A percentile compares a stretch with the other conserved stretches of the same genome.
phyloP scores from a whole-genome alignment of 2,329 filamentous ascomycete genomes.

The Fulvia fulva region DNA sequence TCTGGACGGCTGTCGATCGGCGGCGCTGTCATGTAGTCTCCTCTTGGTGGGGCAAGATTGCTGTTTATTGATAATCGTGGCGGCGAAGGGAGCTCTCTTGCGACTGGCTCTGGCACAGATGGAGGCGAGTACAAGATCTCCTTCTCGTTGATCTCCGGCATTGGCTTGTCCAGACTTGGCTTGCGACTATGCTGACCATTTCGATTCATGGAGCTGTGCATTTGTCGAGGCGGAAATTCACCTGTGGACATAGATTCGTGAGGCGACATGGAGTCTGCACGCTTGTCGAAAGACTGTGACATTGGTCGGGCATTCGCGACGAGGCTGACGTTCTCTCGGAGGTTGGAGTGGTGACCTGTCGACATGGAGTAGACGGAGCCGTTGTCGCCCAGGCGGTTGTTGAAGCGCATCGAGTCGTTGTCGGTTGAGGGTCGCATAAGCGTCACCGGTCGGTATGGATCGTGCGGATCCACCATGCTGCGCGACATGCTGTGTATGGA shows the following conservation, averaged over 20 bases:
- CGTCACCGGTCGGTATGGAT: conserved; percentile 71
- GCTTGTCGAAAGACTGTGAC: conserved; percentile 47
- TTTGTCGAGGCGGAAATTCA: conserved; percentile 21
- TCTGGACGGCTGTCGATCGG: conserved; percentile 18
- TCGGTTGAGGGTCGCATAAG: conserved; percentile 53
- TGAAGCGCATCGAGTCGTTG: conserved; percentile 18
- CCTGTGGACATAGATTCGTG: conserved; percentile 8
- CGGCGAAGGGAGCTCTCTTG: conserved; percentile 20
- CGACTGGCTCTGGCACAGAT: conserved; percentile 14
- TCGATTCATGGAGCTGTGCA: conserved; percentile 20
- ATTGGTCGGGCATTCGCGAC: conserved; percentile 56
- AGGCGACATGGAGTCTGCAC: conserved; percentile 35
- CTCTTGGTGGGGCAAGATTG: conserved; percentile 20
- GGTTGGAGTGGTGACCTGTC: conserved; percentile 39
- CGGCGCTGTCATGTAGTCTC: conserved; percentile 21
- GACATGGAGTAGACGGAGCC: conserved; percentile 52
- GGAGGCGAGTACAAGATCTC: conserved; percentile 10
- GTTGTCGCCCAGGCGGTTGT: conserved; percentile 34
- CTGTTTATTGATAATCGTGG: conserved; percentile 12
- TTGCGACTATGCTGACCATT: conserved; percentile 10
- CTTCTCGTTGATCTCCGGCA: conserved; percentile 20
- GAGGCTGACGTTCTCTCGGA: conserved; percentile 46
- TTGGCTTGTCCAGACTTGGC: conserved; percentile 16
- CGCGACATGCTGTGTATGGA: conserved; percentile 83
- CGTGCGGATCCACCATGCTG: conserved; percentile 68